phyloP scores from a whole-genome alignment of 371 early-diverging fungal species.

The Chytridium lagenaria region DNA sequence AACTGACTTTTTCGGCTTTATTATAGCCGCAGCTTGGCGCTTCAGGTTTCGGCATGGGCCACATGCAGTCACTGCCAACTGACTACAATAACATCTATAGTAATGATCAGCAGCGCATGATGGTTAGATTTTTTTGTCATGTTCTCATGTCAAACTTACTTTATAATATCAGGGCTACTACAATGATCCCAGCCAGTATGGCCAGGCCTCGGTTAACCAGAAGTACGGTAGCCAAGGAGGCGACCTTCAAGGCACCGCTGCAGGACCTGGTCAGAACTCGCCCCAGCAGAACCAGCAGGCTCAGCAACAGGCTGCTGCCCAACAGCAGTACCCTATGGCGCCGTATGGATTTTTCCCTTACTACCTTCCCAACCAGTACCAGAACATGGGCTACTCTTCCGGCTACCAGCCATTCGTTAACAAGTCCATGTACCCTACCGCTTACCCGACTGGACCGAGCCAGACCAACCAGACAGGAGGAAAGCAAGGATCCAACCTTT shows the following conservation, averaged over 20 bases:
- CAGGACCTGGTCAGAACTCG: slow-evolving; percentile 12
- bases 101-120: slow-evolving; percentile 57
- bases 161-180: slow-evolving; percentile 58
- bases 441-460: slow-evolving; percentile 20
- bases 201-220: slow-evolving; percentile 26
- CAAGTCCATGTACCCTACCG: slow-evolving; percentile 58
- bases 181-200: slow-evolving; percentile 39
- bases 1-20: slow-evolving; percentile 1
- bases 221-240: slow-evolving; percentile 32
- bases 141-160: slow-evolving; percentile 8
- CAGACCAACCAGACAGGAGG: slow-evolving; percentile 21
- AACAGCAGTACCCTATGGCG: slow-evolving; percentile 31
- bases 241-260: slow-evolving; percentile 8
- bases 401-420: slow-evolving; percentile 82
- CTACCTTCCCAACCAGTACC: slow-evolving; percentile 67
- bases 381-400: slow-evolving; percentile 43
- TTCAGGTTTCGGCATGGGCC: slow-evolving; percentile 74
- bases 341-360: slow-evolving; percentile 63
- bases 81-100: slow-evolving; percentile 63
- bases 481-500: slow-evolving; percentile 24
- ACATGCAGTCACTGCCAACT: slow-evolving; percentile 67
- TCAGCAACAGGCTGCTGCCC: slow-evolving; percentile 39
- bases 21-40: slow-evolving; percentile 13
- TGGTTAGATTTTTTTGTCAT: slow-evolving; percentile 31
- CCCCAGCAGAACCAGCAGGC: slow-evolving; percentile 27